A percentile compares a stretch with the other conserved stretches of the same genome.
Evolutionary conservation across 768 basidiomycete genomes (phyloP).

Genomic region (Amanita polypyramis): DNA sequence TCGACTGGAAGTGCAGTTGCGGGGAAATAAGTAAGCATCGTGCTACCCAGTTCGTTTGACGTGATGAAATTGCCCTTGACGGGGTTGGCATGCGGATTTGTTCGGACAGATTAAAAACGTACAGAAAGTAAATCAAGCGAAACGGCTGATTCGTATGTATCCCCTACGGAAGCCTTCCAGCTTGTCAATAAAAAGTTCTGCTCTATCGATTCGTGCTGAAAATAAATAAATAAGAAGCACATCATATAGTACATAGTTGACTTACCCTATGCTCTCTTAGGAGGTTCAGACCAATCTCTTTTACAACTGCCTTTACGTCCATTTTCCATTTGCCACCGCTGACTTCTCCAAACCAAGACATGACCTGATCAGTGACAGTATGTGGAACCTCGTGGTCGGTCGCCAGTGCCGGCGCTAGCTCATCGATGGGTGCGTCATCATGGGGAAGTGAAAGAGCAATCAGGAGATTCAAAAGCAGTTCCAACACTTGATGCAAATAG

Average conservation of each 20-base stretch:
- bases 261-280: constrained; percentile 50
- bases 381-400: constrained; percentile 65
- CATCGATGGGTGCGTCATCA: constrained; percentile 42
- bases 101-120: constrained; percentile 6
- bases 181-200: constrained; percentile 44
- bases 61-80: constrained; percentile 68
- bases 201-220: constrained; percentile 50
- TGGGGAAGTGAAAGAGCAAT: constrained; percentile 50
- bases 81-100: background rate
- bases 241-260: background rate
- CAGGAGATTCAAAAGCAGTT: constrained; percentile 64
- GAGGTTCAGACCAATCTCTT: constrained; percentile 70
- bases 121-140: constrained; percentile 63
- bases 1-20: constrained; percentile 63
- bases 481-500: constrained; percentile 63
- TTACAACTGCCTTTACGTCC: constrained; percentile 50
- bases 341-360: constrained; percentile 75
- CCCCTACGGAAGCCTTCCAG: constrained; percentile 73
- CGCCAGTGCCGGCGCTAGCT: constrained; percentile 49
- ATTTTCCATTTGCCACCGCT: constrained; percentile 51
- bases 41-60: constrained; percentile 25
- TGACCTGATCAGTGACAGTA: constrained; percentile 53
- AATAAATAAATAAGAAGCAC: background rate
- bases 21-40: constrained; percentile 60
- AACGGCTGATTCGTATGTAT: constrained; percentile 58